Percentiles rank a stretch among this genome's conserved stretches.
phyloP scores from a whole-genome alignment of 78 protist genomes.

The Anaeramoeba flamelloides region DNA sequence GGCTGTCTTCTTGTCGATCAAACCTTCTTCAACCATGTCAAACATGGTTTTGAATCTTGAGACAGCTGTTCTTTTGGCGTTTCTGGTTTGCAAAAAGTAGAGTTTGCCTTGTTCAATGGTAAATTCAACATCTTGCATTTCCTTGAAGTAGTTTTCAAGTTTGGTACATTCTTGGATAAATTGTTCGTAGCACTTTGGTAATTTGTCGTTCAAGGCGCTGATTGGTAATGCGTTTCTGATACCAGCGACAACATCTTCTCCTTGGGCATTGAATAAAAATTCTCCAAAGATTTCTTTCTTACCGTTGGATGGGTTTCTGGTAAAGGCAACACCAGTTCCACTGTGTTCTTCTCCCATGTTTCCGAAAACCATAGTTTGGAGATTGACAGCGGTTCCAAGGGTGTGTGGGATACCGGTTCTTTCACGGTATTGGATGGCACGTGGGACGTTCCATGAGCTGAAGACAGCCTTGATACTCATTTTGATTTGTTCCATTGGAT shows the following conservation, averaged over 20 bases:
- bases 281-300: slow-evolving; percentile 55
- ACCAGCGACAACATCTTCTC: slow-evolving; percentile 81
- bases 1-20: slow-evolving; percentile 43
- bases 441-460: slow-evolving; percentile 44
- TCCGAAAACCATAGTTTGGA: slow-evolving; percentile 58
- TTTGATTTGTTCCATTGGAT: slow-evolving; percentile 36
- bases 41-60: too few species aligned
- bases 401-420: slow-evolving; percentile 16
- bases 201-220: not conserved
- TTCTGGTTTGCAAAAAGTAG: slow-evolving; percentile 59
- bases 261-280: slow-evolving; percentile 66
- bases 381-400: slow-evolving; percentile 60
- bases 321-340: slow-evolving; percentile 65
- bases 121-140: slow-evolving; percentile 63
- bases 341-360: slow-evolving; percentile 41
- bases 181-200: not conserved
- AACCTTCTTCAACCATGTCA: slow-evolving; percentile 59
- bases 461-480: slow-evolving; percentile 36
- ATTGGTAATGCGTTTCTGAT: slow-evolving; percentile 53
- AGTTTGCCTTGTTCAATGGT: slow-evolving; percentile 52
- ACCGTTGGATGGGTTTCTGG: slow-evolving; percentile 61
- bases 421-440: slow-evolving; percentile 48
- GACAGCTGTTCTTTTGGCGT: slow-evolving; percentile 35
- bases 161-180: not conserved
- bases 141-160: too few species aligned